Percentiles rank a stretch among this genome's conserved stretches.
Evolutionary conservation across 192 early-diverging fungal species (phyloP).

Genomic region (Backusella tuberculispora): DNA sequence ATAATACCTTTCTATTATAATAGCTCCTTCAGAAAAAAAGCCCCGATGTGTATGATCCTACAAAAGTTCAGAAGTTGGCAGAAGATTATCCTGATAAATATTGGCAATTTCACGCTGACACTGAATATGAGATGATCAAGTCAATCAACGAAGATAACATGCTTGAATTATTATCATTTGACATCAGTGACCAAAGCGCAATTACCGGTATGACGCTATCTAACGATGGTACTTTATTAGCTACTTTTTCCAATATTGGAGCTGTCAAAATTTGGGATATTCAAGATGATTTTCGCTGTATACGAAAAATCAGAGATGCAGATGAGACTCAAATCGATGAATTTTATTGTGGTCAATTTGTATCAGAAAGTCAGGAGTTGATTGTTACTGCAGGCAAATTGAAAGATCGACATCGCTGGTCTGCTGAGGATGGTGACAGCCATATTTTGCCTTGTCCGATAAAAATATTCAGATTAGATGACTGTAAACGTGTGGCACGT

Average conservation of each 20-base stretch:
- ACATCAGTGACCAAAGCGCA: slow-evolving; percentile 78
- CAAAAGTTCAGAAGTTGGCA: slow-evolving; percentile 52
- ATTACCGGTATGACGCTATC: slow-evolving; percentile 87
- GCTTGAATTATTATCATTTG: slow-evolving; percentile 61
- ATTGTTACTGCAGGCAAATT: slow-evolving; percentile 89
- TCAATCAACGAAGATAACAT: slow-evolving; percentile 74
- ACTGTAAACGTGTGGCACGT: slow-evolving; percentile 72
- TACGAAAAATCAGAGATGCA: slow-evolving; percentile 76
- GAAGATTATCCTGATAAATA: slow-evolving; percentile 64
- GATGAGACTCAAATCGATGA: slow-evolving; percentile 87
- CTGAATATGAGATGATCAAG: slow-evolving; percentile 57
- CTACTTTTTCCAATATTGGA: slow-evolving; percentile 83
- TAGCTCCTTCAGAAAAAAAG: slow-evolving; percentile 6
- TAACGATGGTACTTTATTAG: slow-evolving; percentile 83
- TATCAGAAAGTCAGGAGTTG: slow-evolving; percentile 30
- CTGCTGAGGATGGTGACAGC: slow-evolving; percentile 89
- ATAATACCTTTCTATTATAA: not conserved
- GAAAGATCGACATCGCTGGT: slow-evolving; percentile 89
- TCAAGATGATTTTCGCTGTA: slow-evolving; percentile 61
- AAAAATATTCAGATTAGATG: slow-evolving; percentile 85
- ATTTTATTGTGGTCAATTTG: slow-evolving; percentile 85
- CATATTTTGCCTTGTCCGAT: slow-evolving; percentile 93
- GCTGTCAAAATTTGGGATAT: slow-evolving; percentile 82
- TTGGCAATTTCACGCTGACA: slow-evolving; percentile 59
- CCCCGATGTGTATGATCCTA: slow-evolving; percentile 35